Evolutionary conservation across 2,329 filamentous ascomycete species (phyloP).

Genomic region (Diaporthe nobilis): DNA sequence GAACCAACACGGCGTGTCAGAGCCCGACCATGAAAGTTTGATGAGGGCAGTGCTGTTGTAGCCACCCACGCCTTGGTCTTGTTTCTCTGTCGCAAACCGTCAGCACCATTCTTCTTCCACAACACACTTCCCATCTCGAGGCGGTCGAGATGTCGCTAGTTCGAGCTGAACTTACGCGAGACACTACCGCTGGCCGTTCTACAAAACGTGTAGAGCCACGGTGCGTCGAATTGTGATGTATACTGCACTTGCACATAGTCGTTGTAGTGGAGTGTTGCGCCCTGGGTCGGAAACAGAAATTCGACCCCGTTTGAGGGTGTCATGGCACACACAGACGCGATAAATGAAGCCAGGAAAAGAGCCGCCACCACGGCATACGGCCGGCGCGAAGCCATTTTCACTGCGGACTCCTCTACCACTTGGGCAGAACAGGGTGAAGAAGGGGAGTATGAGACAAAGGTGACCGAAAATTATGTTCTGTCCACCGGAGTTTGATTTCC

Average conservation of each 20-base stretch:
- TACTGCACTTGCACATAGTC: slow-evolving; percentile 37
- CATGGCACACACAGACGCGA: slow-evolving; percentile 11
- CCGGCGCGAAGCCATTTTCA: slow-evolving; percentile 4
- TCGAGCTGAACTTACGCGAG: not conserved
- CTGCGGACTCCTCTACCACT: not conserved
- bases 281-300: slow-evolving; percentile 32
- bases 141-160: not conserved
- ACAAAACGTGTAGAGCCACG: slow-evolving; percentile 31
- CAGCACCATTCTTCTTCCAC: not conserved
- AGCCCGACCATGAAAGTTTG: slow-evolving; percentile 26
- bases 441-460: not conserved
- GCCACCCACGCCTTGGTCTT: slow-evolving; percentile 11
- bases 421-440: not conserved
- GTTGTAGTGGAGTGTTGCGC: slow-evolving; percentile 33
- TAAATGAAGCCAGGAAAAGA: slow-evolving; percentile 1
- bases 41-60: slow-evolving; percentile 31
- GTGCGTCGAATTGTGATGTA: slow-evolving; percentile 20
- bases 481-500: not conserved
- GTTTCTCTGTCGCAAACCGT: not conserved
- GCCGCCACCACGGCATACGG: not conserved
- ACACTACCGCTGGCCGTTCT: slow-evolving; percentile 19
- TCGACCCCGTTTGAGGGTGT: slow-evolving; percentile 29
- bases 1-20: slow-evolving; percentile 36
- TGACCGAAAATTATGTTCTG: not conserved
- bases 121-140: not conserved